A percentile compares a stretch with the other conserved stretches of the same genome.
These are phyloP conservation scores for Saccharomycopsis sp. DNA, from an alignment of 805 yeast species.

Conservation along the genomic window DNA sequence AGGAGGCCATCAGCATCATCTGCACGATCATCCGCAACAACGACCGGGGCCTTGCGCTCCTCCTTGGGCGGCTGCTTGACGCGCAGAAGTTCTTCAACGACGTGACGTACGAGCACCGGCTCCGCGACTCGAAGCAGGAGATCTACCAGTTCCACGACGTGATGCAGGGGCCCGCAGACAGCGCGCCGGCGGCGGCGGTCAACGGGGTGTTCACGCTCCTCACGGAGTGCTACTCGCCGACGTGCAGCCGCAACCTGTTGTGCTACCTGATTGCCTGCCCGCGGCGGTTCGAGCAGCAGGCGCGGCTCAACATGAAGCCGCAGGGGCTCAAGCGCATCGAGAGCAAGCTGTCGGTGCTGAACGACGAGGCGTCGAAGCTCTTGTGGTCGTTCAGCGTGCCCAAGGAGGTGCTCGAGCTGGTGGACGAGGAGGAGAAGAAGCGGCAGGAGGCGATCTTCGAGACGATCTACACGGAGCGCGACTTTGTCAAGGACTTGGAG, in stretches of 20 bases:
- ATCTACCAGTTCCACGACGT: constrained; percentile 72
- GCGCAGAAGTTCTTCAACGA: constrained; percentile 94
- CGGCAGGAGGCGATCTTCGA: constrained; percentile 95
- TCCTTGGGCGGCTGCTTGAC: constrained; percentile 86
- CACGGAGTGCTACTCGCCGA: constrained; percentile 95
- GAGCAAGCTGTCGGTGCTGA: constrained; percentile 59
- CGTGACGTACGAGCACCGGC: constrained; percentile 88
- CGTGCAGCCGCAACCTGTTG: constrained; percentile 80
- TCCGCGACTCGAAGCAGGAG: constrained; percentile 82
- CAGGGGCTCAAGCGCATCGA: constrained; percentile 76
- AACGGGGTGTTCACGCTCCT: constrained; percentile 90
- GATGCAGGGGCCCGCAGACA: constrained; percentile 11
- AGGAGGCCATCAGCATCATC: constrained; percentile 88
- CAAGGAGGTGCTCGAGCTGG: constrained; percentile 62
- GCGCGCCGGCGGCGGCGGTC: too few species aligned
- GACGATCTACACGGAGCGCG: constrained; percentile 87
- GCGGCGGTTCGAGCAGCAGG: constrained; percentile 90
- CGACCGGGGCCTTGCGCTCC: constrained; percentile 82
- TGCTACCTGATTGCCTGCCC: constrained; percentile 98
- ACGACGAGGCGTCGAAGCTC: constrained; percentile 72
- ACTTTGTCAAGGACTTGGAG: constrained; percentile 91
- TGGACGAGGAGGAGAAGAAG: constrained; percentile 80
- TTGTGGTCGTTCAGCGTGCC: constrained; percentile 94
- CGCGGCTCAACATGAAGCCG: constrained; percentile 80
- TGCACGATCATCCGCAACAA: constrained; percentile 81